Evolutionary conservation across 1,284 basidiomycete species (phyloP).

Genomic region (Marasmius oreades): DNA sequence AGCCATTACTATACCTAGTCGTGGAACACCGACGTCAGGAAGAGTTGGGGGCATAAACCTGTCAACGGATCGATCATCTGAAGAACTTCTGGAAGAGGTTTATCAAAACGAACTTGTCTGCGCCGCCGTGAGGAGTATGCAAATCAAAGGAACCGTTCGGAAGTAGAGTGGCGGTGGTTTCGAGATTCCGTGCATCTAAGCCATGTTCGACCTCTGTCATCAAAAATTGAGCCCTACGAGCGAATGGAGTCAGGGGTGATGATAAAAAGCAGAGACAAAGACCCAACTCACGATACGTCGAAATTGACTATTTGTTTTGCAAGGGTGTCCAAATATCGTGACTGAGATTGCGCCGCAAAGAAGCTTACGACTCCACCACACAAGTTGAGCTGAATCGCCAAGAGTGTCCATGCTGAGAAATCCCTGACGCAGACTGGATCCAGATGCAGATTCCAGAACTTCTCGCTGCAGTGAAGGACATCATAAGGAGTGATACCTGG

Average conservation of each 20-base stretch:
- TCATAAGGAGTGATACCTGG: constrained; percentile 31
- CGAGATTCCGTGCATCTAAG: constrained; percentile 35
- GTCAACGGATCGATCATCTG: neutral
- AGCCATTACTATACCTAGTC: constrained; percentile 28
- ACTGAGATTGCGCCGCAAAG: constrained; percentile 22
- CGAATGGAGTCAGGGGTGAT: neutral
- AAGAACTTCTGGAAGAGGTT: neutral
- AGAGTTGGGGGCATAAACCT: constrained; percentile 47
- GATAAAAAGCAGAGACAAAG: neutral
- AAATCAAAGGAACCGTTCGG: constrained; percentile 32
- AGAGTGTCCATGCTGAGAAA: constrained; percentile 30
- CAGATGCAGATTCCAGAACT: constrained; percentile 38
- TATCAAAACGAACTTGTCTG: constrained; percentile 32
- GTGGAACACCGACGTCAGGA: constrained; percentile 25
- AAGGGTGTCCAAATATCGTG: constrained; percentile 29
- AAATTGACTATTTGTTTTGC: constrained; percentile 26
- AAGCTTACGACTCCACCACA: constrained; percentile 37
- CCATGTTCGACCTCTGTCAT: constrained; percentile 42
- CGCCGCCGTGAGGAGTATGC: constrained; percentile 30
- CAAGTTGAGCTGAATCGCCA: constrained; percentile 44
- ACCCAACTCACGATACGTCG: constrained; percentile 16
- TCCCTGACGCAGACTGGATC: constrained; percentile 36
- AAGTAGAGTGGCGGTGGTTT: constrained; percentile 36
- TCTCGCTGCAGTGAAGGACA: constrained; percentile 23
- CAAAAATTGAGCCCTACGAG: constrained; percentile 35